Evolutionary conservation across 2,329 filamentous ascomycete genomes (phyloP), one percentile per base, ranked within the genome.

Genomic region (Xylariaceae sp.): DNA sequence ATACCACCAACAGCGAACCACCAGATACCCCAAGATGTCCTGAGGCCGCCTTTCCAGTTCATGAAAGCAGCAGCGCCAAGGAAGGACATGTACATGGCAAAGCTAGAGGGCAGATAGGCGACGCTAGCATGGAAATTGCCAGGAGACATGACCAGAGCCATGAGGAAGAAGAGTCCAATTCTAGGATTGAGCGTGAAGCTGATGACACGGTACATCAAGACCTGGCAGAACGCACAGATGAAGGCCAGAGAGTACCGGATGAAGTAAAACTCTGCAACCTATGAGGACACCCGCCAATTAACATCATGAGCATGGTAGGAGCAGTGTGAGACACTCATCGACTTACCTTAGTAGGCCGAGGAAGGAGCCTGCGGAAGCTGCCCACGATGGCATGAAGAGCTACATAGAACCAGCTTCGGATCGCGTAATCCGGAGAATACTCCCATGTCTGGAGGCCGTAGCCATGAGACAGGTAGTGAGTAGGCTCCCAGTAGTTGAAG

Each of bases 401-500:
- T 44, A 95, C 80, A 70, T 99, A 99, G 18, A 92, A 80, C 94
- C 94, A 99, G 76, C 92, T 97, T 64, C 94, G 87, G 68, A 99
- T 97, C 54, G 92, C 90, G 75, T 89, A 97, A 59, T 93, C 88
- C 4, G 94, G 94, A 0, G 93, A 96, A 76, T 97, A 99, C 75
- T 99, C 94, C 94, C 94, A 99, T 1, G 94, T 99, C 77, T 99
- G 92, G 54, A 97, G 80, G 45, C 93, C 94, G 71, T 96, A 93
- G 68, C 90, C 90, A 78, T 97, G 92, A 60, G 86, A 88, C 34
- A 99, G 82, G 74, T 97, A 99, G 75, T 99, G 94, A 0, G 92
- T 86, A 0, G 94, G 93, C 70, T 99, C 94, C 92, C 93, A 99
- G 79, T 96, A 99, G 74, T 99, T 99, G 82, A 96, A 99, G 9